Percentiles rank a stretch among this genome's conserved stretches.
phyloP scores from a whole-genome alignment of 148 eudicot genomes.

The Rhododendron williamsianum region DNA sequence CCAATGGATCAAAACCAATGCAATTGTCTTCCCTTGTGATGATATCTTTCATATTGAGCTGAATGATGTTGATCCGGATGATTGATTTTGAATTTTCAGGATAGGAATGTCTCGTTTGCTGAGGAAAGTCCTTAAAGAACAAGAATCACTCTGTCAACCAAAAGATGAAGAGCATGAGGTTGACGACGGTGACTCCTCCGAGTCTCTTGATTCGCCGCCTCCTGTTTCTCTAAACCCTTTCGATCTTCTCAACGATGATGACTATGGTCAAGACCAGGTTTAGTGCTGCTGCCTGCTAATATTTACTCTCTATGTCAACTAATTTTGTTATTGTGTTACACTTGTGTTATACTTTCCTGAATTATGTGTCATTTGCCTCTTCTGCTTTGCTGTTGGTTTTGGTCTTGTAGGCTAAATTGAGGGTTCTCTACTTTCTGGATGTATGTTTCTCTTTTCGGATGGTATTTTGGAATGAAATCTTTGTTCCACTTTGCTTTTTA shows the following conservation, averaged over 20 bases:
- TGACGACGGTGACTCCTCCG: slow-evolving; percentile 21
- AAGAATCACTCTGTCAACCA: not conserved
- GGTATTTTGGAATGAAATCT: not conserved
- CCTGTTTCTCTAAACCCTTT: slow-evolving; percentile 26
- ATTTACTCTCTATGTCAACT: not conserved
- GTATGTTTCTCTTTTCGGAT: not conserved
- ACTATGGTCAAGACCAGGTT: slow-evolving; percentile 23
- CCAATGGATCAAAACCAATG: not conserved
- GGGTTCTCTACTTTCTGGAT: not conserved
- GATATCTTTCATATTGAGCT: not conserved
- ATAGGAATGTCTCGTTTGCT: not conserved
- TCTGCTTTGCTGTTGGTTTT: not conserved
- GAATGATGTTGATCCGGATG: not conserved
- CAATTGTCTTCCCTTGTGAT: not conserved
- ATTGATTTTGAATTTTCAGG: not conserved
- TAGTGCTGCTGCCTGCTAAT: not conserved
- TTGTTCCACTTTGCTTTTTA: not conserved
- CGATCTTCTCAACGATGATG: slow-evolving; percentile 37
- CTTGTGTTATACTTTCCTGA: not conserved
- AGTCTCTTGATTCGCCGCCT: slow-evolving; percentile 18
- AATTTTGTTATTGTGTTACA: not conserved
- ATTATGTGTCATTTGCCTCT: not conserved
- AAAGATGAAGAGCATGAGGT: not conserved
- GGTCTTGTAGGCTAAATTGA: not conserved
- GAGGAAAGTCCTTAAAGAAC: slow-evolving; percentile 7